A percentile compares a stretch with the other conserved stretches of the same genome.
Evolutionary conservation across 2,329 filamentous ascomycete species (phyloP).

Genomic region (Juglanconis sp.): DNA sequence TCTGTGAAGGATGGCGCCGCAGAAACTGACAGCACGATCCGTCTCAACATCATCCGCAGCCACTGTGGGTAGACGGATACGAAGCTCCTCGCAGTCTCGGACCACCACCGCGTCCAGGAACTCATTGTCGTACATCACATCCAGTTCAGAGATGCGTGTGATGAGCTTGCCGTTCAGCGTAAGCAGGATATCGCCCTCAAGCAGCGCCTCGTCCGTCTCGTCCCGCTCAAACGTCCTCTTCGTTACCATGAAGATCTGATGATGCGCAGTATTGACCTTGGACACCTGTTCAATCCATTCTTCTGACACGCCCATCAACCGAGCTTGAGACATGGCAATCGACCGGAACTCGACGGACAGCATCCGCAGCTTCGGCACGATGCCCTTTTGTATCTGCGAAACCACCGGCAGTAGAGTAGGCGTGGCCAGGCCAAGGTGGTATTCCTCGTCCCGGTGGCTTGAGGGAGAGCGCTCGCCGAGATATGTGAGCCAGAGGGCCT

Average conservation of each 20-base stretch:
- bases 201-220: conserved; percentile 54
- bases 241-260: conserved; percentile 97
- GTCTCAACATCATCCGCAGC: conserved; percentile 90
- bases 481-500: conserved; percentile 95
- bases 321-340: conserved; percentile 93
- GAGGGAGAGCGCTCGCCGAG: conserved; percentile 63
- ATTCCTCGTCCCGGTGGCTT: conserved; percentile 61
- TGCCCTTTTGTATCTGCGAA: conserved; percentile 75
- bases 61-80: conserved; percentile 77
- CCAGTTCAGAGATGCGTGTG: conserved; percentile 87
- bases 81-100: conserved; percentile 76
- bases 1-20: conserved; percentile 86
- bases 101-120: conserved; percentile 81
- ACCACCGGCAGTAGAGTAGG: conserved; percentile 88
- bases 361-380: conserved; percentile 79
- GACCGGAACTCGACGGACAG: conserved; percentile 92
- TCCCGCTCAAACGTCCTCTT: conserved; percentile 66
- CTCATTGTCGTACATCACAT: conserved; percentile 93
- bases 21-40: conserved; percentile 87
- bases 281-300: conserved; percentile 86
- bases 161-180: conserved; percentile 89
- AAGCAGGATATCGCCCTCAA: conserved; percentile 89
- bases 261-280: conserved; percentile 81
- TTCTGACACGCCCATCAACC: conserved; percentile 94
- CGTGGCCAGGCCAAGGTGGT: conserved; percentile 88